A percentile compares a stretch with the other conserved stretches of the same genome.
These are phyloP conservation scores for Sugiyamaella sp. DNA, from an alignment of 1,139 yeast species.

Conservation along the genomic window DNA sequence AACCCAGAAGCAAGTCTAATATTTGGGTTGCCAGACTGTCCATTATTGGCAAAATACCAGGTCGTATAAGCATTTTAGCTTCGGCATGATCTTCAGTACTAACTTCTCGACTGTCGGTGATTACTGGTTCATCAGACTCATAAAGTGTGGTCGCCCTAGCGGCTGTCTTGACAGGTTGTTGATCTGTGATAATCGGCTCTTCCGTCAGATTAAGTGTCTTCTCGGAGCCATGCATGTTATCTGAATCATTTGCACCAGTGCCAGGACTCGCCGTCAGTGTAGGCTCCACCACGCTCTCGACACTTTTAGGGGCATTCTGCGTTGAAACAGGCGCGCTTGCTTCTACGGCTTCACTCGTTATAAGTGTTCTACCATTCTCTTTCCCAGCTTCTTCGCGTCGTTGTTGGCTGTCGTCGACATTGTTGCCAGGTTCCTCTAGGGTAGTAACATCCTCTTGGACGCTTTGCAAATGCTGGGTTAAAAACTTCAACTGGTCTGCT, in stretches of 20 bases:
- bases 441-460: slow-evolving; percentile 4
- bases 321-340: background rate
- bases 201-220: background rate
- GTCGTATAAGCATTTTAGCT: slow-evolving; percentile 3
- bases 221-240: background rate
- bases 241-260: background rate
- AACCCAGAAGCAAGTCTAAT: slow-evolving; percentile 60
- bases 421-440: background rate
- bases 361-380: too few relatives aligned
- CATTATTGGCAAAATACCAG: slow-evolving; percentile 59
- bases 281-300: too few relatives aligned
- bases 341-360: background rate
- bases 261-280: background rate
- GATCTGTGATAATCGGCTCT: background rate
- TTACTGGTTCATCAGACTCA: background rate
- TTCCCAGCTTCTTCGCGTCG: background rate
- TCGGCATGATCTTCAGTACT: background rate
- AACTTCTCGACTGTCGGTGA: background rate
- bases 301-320: background rate
- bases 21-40: slow-evolving; percentile 78
- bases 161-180: background rate
- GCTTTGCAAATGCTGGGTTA: slow-evolving; percentile 12
- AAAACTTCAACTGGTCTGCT: slow-evolving; percentile 13
- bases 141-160: background rate
- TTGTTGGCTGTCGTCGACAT: background rate